Base-by-base conservation (phyloP, 345 rosid species). In the Eucalyptus polyanthemos region DNA sequence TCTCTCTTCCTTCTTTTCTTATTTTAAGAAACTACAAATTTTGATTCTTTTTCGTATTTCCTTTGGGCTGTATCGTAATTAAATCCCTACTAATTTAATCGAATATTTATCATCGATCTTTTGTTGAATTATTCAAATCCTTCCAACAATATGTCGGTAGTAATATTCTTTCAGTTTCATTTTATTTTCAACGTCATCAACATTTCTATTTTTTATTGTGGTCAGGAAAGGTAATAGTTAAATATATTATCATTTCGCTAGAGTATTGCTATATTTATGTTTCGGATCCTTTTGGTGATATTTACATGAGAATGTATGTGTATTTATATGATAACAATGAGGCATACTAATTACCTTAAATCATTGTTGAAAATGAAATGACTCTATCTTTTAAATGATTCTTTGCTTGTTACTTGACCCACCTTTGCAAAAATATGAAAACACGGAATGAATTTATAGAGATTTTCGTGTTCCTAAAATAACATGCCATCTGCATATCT, bases 221-320 rank as follows among this genome's bases (percentile, higher is more conserved):
- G 31, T 12, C 8, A 13, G 0, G 8, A 62, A 29, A 62, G 5
- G 69, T 27, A 27, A 4, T 22, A 0, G 11, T 49, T n/a, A 56
- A 16, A 53, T 31, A 15, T n/a, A 31, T 3, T 8, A 6, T 25
- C 76, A 14, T 87, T 87, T 13, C 1, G 4, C 2, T 42, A 2
- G 27, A 62, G 69, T 62, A 13, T 67, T 25, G 11, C 2, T 11
- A 14, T 65, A 62, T 13, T 7, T 8, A 44, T 22, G 11, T 47
- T 47, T 14, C 0, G 2, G 6, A 65, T 65, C 19, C 1, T n/a
- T 65, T 65, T 65, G 1, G 31, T 13, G 15, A 62, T 14, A 62
- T 29, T 14, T 14, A 62, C 17, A 14, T 7, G 72, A 29, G 19
- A 62, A 62, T 7, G 17, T 62, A 62, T 7, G 58, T 53, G 24